phyloP scores from a whole-genome alignment of 108 stramenopile species.

The Cyclotella kingstonii region DNA sequence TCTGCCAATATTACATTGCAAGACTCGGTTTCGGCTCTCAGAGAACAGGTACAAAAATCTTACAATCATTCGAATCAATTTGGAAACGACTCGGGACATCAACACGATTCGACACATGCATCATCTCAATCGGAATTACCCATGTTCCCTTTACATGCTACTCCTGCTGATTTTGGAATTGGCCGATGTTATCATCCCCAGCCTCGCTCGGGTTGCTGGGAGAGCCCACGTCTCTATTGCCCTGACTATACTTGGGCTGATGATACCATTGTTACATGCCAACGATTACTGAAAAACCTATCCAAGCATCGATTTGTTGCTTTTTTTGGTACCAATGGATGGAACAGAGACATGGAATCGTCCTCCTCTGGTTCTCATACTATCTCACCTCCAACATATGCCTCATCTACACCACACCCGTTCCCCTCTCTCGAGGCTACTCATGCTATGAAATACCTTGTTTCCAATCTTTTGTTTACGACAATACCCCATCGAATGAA shows the following conservation, averaged over 20 bases:
- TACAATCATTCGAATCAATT: background rate
- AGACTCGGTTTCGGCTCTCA: constrained; percentile 13
- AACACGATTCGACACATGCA: background rate
- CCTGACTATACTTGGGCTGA: constrained; percentile 89
- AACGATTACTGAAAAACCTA: constrained; percentile 57
- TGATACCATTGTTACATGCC: constrained; percentile 60
- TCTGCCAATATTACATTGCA: constrained; percentile 65
- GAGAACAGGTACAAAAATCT: background rate
- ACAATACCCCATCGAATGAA: constrained; percentile 58
- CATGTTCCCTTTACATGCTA: background rate
- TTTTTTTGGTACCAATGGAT: constrained; percentile 29
- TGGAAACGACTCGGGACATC: background rate
- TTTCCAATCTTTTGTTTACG: constrained; percentile 24
- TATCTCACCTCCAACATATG: constrained; percentile 29
- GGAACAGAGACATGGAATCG: constrained; percentile 19
- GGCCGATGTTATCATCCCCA: constrained; percentile 48
- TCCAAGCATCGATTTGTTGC: constrained; percentile 64
- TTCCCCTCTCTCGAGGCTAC: constrained; percentile 42
- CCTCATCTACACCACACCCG: constrained; percentile 33
- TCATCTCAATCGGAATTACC: constrained; percentile 10
- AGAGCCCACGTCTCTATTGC: constrained; percentile 74
- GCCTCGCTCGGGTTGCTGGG: constrained; percentile 79
- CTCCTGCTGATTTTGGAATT: constrained; percentile 28
- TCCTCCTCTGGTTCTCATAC: background rate
- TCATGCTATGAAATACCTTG: constrained; percentile 38